Conservation (phyloP, 1,284 basidiomycete genomes). For the Anthracocystis setariae region DNA sequence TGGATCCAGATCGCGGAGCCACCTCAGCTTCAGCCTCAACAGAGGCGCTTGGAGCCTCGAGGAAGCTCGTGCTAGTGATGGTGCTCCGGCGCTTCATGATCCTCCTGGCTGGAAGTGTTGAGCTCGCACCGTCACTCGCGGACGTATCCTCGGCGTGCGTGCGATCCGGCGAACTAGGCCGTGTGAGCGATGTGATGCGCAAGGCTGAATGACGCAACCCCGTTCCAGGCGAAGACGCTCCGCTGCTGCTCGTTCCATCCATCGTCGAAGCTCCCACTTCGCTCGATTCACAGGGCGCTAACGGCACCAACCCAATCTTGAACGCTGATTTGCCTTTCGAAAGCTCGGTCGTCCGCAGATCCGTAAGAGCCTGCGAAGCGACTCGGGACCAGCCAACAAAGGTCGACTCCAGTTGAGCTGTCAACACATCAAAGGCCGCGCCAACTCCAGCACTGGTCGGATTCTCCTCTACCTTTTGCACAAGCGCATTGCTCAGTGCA, state of each 20-base stretch:
- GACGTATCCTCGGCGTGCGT: neutral
- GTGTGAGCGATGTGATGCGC: conserved; percentile 41
- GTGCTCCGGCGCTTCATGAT: conserved; percentile 39
- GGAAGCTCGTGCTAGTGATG: conserved; percentile 31
- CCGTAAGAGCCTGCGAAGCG: conserved; percentile 21
- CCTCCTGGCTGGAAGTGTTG: conserved; percentile 16
- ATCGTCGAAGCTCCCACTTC: conserved; percentile 32
- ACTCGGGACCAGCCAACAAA: conserved; percentile 60
- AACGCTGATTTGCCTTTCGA: conserved; percentile 52
- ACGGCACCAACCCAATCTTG: conserved; percentile 52
- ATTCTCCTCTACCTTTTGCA: conserved; percentile 59
- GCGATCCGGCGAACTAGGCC: conserved; percentile 23
- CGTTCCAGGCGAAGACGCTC: conserved; percentile 21
- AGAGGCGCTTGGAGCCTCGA: conserved; percentile 13
- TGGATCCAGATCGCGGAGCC: neutral
- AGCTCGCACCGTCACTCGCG: neutral
- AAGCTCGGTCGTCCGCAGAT: conserved; percentile 46
- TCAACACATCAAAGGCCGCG: conserved; percentile 52
- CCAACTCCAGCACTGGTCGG: conserved; percentile 64
- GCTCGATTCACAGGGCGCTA: conserved; percentile 32
- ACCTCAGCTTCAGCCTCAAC: conserved; percentile 13
- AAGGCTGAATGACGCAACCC: conserved; percentile 12
- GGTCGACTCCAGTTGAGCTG: conserved; percentile 57
- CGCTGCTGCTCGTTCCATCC: conserved; percentile 17
- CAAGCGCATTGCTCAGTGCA: conserved; percentile 60